Percentiles rank a stretch among this genome's conserved stretches.
These are phyloP conservation scores for Serendipita sp. DNA, from an alignment of 768 basidiomycete species.

Conservation along the genomic window DNA sequence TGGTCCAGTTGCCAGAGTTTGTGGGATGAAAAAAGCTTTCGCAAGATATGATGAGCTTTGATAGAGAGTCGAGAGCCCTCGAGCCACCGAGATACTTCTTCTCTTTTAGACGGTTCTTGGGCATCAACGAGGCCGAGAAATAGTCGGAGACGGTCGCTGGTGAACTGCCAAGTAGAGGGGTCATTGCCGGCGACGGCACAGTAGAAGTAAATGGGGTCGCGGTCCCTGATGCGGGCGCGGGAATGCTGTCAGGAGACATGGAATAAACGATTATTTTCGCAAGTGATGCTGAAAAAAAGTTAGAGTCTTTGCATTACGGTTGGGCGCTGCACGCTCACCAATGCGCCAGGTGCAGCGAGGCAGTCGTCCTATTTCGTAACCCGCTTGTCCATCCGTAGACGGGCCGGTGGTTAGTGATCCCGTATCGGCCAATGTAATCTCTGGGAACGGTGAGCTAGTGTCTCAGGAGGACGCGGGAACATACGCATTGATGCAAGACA, in stretches of 20 bases:
- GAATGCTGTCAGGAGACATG: conserved; percentile 52
- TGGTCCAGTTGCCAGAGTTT: conserved; percentile 72
- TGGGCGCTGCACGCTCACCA: conserved; percentile 27
- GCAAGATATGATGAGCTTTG: conserved; percentile 67
- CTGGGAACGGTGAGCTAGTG: conserved; percentile 22
- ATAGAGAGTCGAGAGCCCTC: conserved; percentile 73
- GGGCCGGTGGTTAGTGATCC: conserved; percentile 65
- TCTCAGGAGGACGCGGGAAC: conserved; percentile 18
- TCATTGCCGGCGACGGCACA: conserved; percentile 19
- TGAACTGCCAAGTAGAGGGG: conserved; percentile 24
- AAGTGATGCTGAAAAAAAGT: conserved; percentile 40
- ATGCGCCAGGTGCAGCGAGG: conserved; percentile 65
- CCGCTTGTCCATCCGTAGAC: conserved; percentile 53
- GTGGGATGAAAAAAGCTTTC: conserved; percentile 88
- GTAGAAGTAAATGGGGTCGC: conserved; percentile 41
- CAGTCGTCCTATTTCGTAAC: conserved; percentile 56
- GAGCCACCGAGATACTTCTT: conserved; percentile 66
- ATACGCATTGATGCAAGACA: conserved; percentile 69
- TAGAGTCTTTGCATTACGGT: conserved; percentile 22
- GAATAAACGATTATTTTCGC: conserved; percentile 81
- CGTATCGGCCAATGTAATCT: conserved; percentile 55
- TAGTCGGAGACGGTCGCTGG: conserved; percentile 37
- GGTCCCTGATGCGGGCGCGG: conserved; percentile 41
- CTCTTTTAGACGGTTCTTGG: conserved; percentile 25
- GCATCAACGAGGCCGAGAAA: conserved; percentile 42